Evolutionary conservation across 768 basidiomycete genomes (phyloP), one percentile per base, ranked within the genome.

Genomic region (Pleurotus platypus): DNA sequence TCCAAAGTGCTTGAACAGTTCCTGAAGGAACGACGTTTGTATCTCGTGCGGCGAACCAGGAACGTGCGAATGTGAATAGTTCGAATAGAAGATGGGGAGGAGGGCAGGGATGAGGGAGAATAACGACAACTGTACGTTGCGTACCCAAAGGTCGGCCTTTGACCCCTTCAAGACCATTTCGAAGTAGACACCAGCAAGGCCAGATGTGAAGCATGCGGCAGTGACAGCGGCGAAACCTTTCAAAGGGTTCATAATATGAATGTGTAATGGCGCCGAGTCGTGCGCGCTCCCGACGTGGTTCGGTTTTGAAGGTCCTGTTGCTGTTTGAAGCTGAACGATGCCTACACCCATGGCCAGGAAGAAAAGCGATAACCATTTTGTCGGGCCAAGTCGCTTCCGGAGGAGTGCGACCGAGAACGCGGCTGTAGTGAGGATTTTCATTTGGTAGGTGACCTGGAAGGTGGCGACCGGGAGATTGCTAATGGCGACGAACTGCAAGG

Each of bases 391-490:
- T 64, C 80, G 82, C 67, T 80, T 90, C 42, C 93, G 85, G 13
- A 96, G 82, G 59, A 98, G 79, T 1, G 83, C 72, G 55, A 96
- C 93, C 45, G 91, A 92, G 70, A 95, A 95, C 50, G 89, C 92
- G 18, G 94, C 95, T 13, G 94, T 98, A 49, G 94, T 98, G 57
- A 98, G 81, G 68, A 98, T 98, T 72, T 98, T 98, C 94, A 98
- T 95, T 73, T 98, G 94, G 70, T 98, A 96, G 7, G 91, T 92
- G 60, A 98, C 94, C 70, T 98, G 96, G 75, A 98, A 99, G 2
- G 96, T 93, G 12, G 97, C 96, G 54, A 94, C 95, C 39, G 93
- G 92, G 57, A 99, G 84, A 72, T 99, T 98, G 62, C 85, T 84
- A 60, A 96, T 89, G 20, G 97, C 97, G 62, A 97, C 92, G 71